Percentiles rank a stretch among this genome's conserved stretches.
Evolutionary conservation across 257 asterid genomes (phyloP).

Genomic region (Solanum medicagineum): DNA sequence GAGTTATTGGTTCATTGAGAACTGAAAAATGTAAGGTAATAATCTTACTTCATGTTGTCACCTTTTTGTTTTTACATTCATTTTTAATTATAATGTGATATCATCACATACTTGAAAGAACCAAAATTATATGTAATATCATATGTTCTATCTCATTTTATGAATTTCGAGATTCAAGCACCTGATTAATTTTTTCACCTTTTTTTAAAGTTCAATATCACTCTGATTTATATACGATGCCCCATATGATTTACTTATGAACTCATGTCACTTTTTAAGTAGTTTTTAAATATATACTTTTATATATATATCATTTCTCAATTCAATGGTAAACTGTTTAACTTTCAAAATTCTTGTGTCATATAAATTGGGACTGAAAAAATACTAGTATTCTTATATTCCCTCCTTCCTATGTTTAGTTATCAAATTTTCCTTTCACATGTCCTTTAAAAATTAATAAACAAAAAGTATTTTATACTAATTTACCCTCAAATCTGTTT

Average conservation of each 20-base stretch:
- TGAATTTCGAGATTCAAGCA: fast-evolving
- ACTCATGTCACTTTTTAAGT: too few relatives aligned
- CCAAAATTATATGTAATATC: neutral
- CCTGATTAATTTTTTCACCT: too few relatives aligned
- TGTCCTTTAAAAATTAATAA: neutral
- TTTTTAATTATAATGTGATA: neutral
- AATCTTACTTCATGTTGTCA: neutral
- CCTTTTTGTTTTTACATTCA: neutral
- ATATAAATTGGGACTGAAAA: neutral
- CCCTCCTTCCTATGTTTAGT: neutral
- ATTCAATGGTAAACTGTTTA: neutral
- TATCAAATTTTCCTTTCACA: neutral
- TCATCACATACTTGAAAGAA: neutral
- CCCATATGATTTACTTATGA: too few relatives aligned
- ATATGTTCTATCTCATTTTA: neutral
- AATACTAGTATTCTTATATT: neutral
- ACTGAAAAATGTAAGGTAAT: neutral
- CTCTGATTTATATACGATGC: too few relatives aligned
- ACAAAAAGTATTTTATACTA: neutral
- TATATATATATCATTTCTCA: too few relatives aligned
- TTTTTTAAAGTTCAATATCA: too few relatives aligned
- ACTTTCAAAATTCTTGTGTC: neutral
- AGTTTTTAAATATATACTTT: too few relatives aligned
- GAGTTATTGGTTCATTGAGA: neutral
- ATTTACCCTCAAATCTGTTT: neutral